These are phyloP conservation scores for Trichosporon sp. DNA, from an alignment of 1,284 basidiomycete species.

Conservation along the genomic window DNA sequence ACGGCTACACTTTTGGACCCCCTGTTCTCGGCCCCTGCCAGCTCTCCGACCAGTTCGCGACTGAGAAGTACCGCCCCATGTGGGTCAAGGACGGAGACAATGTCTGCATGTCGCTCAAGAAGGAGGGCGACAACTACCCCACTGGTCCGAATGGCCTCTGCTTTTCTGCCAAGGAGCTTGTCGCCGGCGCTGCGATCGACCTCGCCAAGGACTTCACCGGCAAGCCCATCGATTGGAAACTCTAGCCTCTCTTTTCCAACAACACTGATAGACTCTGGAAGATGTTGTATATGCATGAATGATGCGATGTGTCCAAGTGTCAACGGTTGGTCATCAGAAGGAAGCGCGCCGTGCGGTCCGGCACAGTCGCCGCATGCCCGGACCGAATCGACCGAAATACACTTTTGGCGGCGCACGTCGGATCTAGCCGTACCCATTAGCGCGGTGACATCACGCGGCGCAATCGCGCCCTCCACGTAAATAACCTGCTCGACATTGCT, in stretches of 20 bases:
- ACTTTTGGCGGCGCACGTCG: not conserved
- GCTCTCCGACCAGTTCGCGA: not conserved
- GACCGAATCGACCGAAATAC: not conserved
- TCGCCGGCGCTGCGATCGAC: not conserved
- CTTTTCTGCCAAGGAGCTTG: not conserved
- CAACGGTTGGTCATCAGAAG: too few relatives aligned
- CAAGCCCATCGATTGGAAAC: not conserved
- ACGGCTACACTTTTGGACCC: not conserved
- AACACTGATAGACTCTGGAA: too few relatives aligned
- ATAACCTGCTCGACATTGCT: not conserved
- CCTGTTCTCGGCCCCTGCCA: not conserved
- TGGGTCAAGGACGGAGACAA: not conserved
- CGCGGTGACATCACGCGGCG: not conserved
- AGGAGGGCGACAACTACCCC: not conserved
- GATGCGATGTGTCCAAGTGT: too few relatives aligned
- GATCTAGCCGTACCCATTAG: not conserved
- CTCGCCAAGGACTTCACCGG: not conserved
- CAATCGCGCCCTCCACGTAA: conserved; percentile 5
- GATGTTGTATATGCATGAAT: not conserved
- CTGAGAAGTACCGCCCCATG: too few relatives aligned
- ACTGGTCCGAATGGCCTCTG: not conserved
- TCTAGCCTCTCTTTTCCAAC: too few relatives aligned
- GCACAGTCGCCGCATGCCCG: not conserved
- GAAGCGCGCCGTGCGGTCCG: not conserved
- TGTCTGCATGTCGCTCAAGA: not conserved